Base-by-base conservation (phyloP, 2,329 filamentous ascomycete genomes). In the Aspergillus viridinutans region DNA sequence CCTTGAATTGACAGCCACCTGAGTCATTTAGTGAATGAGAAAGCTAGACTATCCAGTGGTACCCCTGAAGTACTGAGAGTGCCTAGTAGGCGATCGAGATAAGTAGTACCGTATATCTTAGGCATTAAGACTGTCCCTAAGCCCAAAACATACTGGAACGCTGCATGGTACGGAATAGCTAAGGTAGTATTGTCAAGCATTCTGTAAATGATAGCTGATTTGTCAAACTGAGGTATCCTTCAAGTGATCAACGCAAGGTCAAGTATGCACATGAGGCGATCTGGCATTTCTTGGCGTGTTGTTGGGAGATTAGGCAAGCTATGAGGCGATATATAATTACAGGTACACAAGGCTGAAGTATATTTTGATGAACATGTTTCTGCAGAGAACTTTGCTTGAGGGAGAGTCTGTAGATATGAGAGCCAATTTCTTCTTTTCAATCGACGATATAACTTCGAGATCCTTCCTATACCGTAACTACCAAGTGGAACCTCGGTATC, bases 231-330 rank as follows among this genome's bases (percentile, higher is more conserved):
- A 54, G 49, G 53, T 59, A 56, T 54, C 43, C 50, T 49, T 17
- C 32, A 38, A 38, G 32, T 38, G 14, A 17, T 17, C 32, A 17
- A 38, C 14, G 32, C 12, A 38, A 43, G 9, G 8, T 17, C 21
- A 43, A 21, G 40, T 21, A 43, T 43, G 21, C 21, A 43, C 21
- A 20, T 7, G 14, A 68, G 67, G 67, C 65, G 63, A 72, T 70
- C 69, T 71, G 69, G 70, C 70, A 70, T 70, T 67, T 66, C 70
- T 72, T 72, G 70, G 69, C 69, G 58, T 62, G 53, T 54, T 59
- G 21, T 48, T 42, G 52, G 45, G 58, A 17, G 52, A 20, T 42
- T 53, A 59, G 54, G 58, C 57, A 54, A 61, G 56, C 56, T 56
- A 50, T 53, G 47, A 49, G 21, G 43, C 21, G 23, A 25, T 23